A percentile compares a stretch with the other conserved stretches of the same genome.
Conservation (phyloP, 2,329 filamentous ascomycete species). For the Rachicladosporium sp. region DNA sequence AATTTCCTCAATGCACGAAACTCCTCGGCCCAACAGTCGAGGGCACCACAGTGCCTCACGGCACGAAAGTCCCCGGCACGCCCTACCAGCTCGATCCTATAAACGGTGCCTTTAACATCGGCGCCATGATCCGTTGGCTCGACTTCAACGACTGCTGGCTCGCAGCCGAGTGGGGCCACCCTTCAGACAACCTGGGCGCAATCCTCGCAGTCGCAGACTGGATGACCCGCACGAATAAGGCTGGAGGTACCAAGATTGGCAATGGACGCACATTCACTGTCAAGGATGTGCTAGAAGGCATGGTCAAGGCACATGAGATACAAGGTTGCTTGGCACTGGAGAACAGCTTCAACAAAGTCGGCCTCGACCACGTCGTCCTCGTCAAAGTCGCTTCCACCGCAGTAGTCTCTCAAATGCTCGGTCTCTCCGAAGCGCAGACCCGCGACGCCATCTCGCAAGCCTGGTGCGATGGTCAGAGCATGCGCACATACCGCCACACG, state of each 20-base stretch:
- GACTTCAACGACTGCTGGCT: slow-evolving; percentile 99
- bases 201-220: slow-evolving; percentile 95
- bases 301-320: slow-evolving; percentile 96
- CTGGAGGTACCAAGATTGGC: slow-evolving; percentile 49
- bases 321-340: slow-evolving; percentile 92
- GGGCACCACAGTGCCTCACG: slow-evolving; percentile 83
- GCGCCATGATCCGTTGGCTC: slow-evolving; percentile 95
- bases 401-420: slow-evolving; percentile 89
- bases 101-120: slow-evolving; percentile 96
- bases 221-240: slow-evolving; percentile 83
- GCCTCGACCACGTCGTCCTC: slow-evolving; percentile 90
- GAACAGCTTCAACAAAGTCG: slow-evolving; percentile 98
- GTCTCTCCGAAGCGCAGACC: slow-evolving; percentile 77
- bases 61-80: slow-evolving; percentile 81
- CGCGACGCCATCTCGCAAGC: slow-evolving; percentile 92
- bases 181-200: slow-evolving; percentile 92
- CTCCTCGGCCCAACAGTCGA: slow-evolving; percentile 84
- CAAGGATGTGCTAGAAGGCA: slow-evolving; percentile 82
- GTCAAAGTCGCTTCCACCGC: slow-evolving; percentile 96
- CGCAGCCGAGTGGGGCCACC: slow-evolving; percentile 96
- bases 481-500: slow-evolving; percentile 92
- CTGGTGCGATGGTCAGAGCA: slow-evolving; percentile 89
- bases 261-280: slow-evolving; percentile 72
- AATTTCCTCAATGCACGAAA: slow-evolving; percentile 92
- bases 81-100: slow-evolving; percentile 90